Percentiles rank a stretch among this genome's conserved stretches.
These are phyloP conservation scores for Aphanomyces invadans DNA, from an alignment of 352 stramenopile genomes.

Conservation along the genomic window DNA sequence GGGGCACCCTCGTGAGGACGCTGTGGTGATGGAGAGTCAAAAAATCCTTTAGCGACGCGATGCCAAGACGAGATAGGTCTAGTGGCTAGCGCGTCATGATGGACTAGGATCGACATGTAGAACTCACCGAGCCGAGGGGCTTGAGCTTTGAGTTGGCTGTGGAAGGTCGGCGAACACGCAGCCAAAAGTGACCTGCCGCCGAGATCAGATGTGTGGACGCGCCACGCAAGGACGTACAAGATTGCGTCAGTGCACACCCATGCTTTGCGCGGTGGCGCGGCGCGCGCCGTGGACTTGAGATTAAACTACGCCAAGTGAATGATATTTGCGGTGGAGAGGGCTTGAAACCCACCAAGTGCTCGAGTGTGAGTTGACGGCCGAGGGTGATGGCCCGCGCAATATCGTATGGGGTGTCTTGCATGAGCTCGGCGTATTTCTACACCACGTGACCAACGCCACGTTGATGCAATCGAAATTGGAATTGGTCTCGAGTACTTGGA, in stretches of 20 bases:
- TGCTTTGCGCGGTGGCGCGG: background rate
- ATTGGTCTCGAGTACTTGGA: no score
- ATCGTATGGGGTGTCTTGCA: constrained; percentile 13
- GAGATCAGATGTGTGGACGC: no score
- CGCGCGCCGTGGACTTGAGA: background rate
- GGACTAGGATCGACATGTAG: no score
- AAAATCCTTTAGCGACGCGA: constrained; percentile 16
- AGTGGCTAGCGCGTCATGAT: no score
- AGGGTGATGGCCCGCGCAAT: background rate
- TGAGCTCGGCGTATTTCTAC: constrained; percentile 11
- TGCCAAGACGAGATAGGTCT: constrained; percentile 8
- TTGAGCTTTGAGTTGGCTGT: constrained; percentile 3
- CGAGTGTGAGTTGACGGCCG: background rate
- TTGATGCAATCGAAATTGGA: no score
- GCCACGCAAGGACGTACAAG: constrained; percentile 13
- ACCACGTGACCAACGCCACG: no score
- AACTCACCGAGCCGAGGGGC: background rate
- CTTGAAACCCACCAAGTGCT: background rate
- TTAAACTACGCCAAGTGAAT: constrained; percentile 1
- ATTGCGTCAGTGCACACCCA: constrained; percentile 20
- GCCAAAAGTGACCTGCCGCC: background rate
- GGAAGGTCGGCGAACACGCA: background rate
- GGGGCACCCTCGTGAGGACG: background rate
- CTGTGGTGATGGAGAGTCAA: constrained; percentile 6
- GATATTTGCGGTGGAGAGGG: background rate